Percentiles rank a stretch among this genome's conserved stretches.
These are phyloP conservation scores for Pachyrhizus erosus DNA, from an alignment of 306 rosid genomes.

Conservation along the genomic window DNA sequence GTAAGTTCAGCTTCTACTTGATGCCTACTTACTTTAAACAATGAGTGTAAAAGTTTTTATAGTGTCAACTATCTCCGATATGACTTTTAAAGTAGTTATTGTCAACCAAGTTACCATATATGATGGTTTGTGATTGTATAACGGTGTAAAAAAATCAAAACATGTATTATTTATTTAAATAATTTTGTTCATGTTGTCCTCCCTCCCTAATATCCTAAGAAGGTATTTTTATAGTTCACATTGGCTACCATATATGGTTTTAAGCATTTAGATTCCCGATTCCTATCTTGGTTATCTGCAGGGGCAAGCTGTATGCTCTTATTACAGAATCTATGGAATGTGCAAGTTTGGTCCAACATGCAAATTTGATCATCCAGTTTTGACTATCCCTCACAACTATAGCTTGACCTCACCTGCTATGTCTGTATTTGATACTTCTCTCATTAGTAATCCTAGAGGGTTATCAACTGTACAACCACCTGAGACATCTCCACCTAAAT, in stretches of 20 bases:
- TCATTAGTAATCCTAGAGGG: constrained; percentile 56
- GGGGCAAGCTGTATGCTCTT: constrained; percentile 87
- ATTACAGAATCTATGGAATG: constrained; percentile 73
- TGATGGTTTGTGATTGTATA: not conserved
- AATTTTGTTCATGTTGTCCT: constrained; percentile 17
- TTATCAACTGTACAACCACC: constrained; percentile 46
- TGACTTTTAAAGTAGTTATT: not conserved
- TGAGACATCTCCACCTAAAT: constrained; percentile 62
- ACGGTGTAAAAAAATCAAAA: not conserved
- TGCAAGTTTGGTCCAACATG: constrained; percentile 97
- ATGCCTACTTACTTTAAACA: constrained; percentile 6
- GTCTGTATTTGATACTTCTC: constrained; percentile 57
- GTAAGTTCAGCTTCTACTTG: constrained; percentile 60
- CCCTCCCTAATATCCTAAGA: not conserved
- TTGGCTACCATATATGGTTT: not conserved
- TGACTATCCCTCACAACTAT: constrained; percentile 66
- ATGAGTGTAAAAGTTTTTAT: not conserved
- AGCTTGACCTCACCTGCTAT: constrained; percentile 53
- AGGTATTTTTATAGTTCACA: not conserved
- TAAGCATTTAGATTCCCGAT: constrained; percentile 25
- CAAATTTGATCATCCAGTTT: constrained; percentile 80
- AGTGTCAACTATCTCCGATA: not conserved
- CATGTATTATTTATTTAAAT: not conserved
- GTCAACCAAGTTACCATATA: not conserved
- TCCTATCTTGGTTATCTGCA: constrained; percentile 52